Base-by-base conservation (phyloP, 2,329 filamentous ascomycete genomes). In the Sphaceloma murrayae region DNA sequence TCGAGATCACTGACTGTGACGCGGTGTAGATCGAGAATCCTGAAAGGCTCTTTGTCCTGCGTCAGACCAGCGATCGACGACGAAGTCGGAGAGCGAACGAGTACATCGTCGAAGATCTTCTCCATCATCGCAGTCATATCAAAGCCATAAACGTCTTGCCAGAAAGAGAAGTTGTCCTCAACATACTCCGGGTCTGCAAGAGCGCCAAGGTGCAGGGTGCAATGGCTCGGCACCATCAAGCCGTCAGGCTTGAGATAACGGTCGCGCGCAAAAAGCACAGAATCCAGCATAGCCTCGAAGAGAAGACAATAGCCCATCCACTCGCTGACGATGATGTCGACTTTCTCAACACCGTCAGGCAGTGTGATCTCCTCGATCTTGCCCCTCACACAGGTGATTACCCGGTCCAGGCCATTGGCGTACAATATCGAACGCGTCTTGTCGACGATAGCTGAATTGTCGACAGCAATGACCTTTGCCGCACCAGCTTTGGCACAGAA, bases 231-330 rank as follows among this genome's bases (percentile, higher is more conserved):
- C 2, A 91, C 82, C 67, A 96, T 79, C 43, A 95, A 70, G 11
- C 88, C 88, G 46, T 77, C 80, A 1, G 81, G 76, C 48, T 75
- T 78, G 17, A 96, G 77, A 62, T 94, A 95, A 53, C 77, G 78
- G 64, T 96, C 88, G 49, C 88, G 75, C 32, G 89, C 89, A 58
- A 78, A 89, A 40, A 96, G 73, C 16, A 96, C 85, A 38, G 85
- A 93, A 51, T 91, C 86, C 19, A 96, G 77, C 88, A 96, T 96
- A 46, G 87, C 86, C 65, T 96, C 88, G 62, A 93, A 96, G 4
- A 95, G 73, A 13, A 95, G 73, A 51, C 81, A 85, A 61, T 96
- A 96, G 21, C 88, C 88, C 88, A 96, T 96, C 88, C 88, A 96
- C 63, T 96, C 88, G 48, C 85, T 93, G 49, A 96, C 81, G 58